Evolutionary conservation across 805 yeast genomes (phyloP).

Genomic region (Metschnikowia vanudenii): DNA sequence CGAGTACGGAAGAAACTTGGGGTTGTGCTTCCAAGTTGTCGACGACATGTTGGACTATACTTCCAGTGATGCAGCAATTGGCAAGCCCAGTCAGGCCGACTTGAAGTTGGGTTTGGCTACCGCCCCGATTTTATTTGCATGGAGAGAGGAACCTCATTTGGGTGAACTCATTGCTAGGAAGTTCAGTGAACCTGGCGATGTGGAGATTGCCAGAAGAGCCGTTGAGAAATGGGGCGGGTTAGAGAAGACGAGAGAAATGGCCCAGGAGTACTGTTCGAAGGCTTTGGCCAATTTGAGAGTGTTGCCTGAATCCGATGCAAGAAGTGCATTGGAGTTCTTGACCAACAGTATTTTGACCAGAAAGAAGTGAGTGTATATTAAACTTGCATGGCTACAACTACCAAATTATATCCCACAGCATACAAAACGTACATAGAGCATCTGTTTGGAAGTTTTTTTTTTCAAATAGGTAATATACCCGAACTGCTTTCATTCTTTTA

Average conservation of each 20-base stretch:
- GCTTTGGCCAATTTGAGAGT: constrained; percentile 71
- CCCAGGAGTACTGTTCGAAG: constrained; percentile 69
- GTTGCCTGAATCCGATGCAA: constrained; percentile 85
- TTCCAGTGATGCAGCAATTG: constrained; percentile 76
- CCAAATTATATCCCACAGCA: not conserved
- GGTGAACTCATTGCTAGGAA: constrained; percentile 84
- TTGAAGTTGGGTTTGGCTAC: constrained; percentile 92
- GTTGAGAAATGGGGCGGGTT: constrained; percentile 75
- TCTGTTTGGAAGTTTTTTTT: no score
- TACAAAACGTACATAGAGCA: not conserved
- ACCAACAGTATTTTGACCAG: constrained; percentile 84
- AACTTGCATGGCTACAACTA: not conserved
- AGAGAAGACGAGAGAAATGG: constrained; percentile 69
- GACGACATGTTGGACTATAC: constrained; percentile 97
- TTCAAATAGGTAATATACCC: not conserved
- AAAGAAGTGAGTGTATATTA: constrained; percentile 48
- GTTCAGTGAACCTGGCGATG: constrained; percentile 78
- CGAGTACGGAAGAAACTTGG: constrained; percentile 88
- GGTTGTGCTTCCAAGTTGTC: constrained; percentile 92
- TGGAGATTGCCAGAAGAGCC: constrained; percentile 72
- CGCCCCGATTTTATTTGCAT: constrained; percentile 92
- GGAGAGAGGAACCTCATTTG: constrained; percentile 82
- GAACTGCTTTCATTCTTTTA: no score
- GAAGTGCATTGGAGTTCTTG: constrained; percentile 81
- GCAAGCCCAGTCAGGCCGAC: constrained; percentile 97